A percentile compares a stretch with the other conserved stretches of the same genome.
Evolutionary conservation across 2,329 filamentous ascomycete genomes (phyloP).

Genomic region (Aspergillus sp.): DNA sequence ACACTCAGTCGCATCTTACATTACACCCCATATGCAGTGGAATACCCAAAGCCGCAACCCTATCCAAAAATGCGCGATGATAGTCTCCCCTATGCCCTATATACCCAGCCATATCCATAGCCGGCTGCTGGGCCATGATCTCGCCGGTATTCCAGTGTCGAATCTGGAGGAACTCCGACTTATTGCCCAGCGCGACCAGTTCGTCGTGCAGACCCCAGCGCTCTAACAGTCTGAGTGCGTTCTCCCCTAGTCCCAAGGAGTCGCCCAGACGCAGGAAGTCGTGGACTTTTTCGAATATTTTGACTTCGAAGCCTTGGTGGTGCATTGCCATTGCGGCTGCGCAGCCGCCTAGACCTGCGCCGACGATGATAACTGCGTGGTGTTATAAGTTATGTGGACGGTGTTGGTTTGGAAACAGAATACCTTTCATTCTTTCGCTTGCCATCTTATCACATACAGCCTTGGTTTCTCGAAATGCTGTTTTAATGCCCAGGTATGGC

Average conservation of each 20-base stretch:
- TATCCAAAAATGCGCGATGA: not conserved
- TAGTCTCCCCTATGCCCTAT: not conserved
- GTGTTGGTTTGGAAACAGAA: fast-evolving
- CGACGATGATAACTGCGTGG: not conserved
- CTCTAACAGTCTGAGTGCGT: not conserved
- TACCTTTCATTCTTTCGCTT: no score
- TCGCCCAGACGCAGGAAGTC: not conserved
- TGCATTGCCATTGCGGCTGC: not conserved
- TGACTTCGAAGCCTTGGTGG: not conserved
- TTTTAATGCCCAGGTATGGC: no score
- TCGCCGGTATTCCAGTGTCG: not conserved
- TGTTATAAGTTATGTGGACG: no score
- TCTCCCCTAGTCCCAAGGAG: not conserved
- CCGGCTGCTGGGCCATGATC: not conserved
- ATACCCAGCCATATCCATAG: not conserved
- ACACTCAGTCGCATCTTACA: not conserved
- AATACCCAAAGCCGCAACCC: not conserved
- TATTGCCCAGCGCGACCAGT: not conserved
- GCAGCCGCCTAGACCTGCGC: not conserved
- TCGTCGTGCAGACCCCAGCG: not conserved
- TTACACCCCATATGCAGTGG: not conserved
- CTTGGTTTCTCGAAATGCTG: no score
- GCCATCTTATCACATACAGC: no score
- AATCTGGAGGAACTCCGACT: not conserved
- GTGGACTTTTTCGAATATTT: not conserved